These are phyloP conservation scores for Sporothrix sp. DNA, from an alignment of 2,329 filamentous ascomycete genomes.

Conservation along the genomic window DNA sequence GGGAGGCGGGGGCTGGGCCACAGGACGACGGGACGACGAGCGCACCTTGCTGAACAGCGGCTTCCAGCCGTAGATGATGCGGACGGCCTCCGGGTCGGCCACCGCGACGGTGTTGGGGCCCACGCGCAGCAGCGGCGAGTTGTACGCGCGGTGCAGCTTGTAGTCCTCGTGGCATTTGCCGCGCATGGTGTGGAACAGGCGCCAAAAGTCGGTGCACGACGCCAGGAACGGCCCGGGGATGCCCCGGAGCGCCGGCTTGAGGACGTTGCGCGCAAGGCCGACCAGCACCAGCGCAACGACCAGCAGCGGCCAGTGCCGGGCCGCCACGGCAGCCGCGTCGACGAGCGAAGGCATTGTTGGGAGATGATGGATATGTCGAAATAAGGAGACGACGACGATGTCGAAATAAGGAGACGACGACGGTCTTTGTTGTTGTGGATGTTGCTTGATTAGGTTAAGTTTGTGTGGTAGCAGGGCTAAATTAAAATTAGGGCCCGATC, in stretches of 20 bases:
- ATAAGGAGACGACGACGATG: too few species aligned
- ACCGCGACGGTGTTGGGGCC: slow-evolving; percentile 2
- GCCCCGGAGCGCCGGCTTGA: slow-evolving; percentile 11
- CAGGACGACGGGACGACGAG: too few species aligned
- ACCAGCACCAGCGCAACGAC: too few species aligned
- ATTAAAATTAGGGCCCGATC: too few species aligned
- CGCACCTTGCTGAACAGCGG: slow-evolving; percentile 1
- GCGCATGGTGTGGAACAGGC: not conserved
- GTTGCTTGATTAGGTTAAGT: too few species aligned
- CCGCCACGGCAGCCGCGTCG: too few species aligned
- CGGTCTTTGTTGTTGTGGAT: too few species aligned
- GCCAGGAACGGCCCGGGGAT: slow-evolving; percentile 2
- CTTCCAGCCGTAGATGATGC: slow-evolving; percentile 10
- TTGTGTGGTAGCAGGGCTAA: too few species aligned
- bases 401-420: too few species aligned
- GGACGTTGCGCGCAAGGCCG: not conserved
- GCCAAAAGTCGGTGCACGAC: not conserved
- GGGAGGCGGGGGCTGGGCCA: too few species aligned
- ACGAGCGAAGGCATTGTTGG: too few species aligned
- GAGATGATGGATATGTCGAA: too few species aligned
- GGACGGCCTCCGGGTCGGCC: slow-evolving; percentile 5
- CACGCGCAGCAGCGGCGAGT: not conserved
- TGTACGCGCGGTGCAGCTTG: not conserved
- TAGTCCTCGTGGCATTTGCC: not conserved
- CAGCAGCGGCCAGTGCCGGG: not conserved